Percentiles rank a stretch among this genome's conserved stretches.
These are phyloP conservation scores for Jaenimonas drosophilae DNA, from an alignment of 208 protist genomes.

Conservation along the genomic window DNA sequence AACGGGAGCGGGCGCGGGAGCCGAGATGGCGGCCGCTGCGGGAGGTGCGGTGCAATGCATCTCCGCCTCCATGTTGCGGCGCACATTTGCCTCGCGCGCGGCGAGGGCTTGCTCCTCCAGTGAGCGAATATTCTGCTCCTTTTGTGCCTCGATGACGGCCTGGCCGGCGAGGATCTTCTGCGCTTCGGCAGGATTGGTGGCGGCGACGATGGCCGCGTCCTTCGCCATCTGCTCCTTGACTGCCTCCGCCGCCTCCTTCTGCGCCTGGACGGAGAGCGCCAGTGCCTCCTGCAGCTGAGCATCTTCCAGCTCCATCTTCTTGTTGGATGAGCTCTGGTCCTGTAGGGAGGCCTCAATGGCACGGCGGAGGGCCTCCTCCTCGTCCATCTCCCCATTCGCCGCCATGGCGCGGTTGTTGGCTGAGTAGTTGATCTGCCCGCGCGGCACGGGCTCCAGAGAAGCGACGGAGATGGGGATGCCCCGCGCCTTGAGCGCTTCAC, in stretches of 20 bases:
- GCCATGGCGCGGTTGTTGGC: slow-evolving; percentile 10
- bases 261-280: slow-evolving; percentile 33
- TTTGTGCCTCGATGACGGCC: slow-evolving; percentile 27
- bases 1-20: background rate
- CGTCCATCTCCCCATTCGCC: slow-evolving; percentile 46
- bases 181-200: slow-evolving; percentile 4
- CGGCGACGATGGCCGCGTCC: slow-evolving; percentile 10
- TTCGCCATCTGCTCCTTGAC: slow-evolving; percentile 8
- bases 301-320: slow-evolving; percentile 50
- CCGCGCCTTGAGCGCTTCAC: slow-evolving; percentile 17
- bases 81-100: slow-evolving; percentile 27
- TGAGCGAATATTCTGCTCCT: slow-evolving; percentile 34
- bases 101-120: slow-evolving; percentile 31
- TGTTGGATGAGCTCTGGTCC: slow-evolving; percentile 17
- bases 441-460: background rate
- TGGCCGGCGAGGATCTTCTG: slow-evolving; percentile 22
- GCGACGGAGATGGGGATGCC: background rate
- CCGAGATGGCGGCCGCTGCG: background rate
- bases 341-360: slow-evolving; percentile 68
- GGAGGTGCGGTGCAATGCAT: slow-evolving; percentile 3
- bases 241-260: slow-evolving; percentile 21
- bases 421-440: slow-evolving; percentile 2
- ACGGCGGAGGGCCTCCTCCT: slow-evolving; percentile 58
- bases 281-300: slow-evolving; percentile 57
- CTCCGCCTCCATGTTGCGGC: slow-evolving; percentile 17